Evolutionary conservation across 2,329 filamentous ascomycete genomes (phyloP).

Genomic region (Xylariaceae sp.): DNA sequence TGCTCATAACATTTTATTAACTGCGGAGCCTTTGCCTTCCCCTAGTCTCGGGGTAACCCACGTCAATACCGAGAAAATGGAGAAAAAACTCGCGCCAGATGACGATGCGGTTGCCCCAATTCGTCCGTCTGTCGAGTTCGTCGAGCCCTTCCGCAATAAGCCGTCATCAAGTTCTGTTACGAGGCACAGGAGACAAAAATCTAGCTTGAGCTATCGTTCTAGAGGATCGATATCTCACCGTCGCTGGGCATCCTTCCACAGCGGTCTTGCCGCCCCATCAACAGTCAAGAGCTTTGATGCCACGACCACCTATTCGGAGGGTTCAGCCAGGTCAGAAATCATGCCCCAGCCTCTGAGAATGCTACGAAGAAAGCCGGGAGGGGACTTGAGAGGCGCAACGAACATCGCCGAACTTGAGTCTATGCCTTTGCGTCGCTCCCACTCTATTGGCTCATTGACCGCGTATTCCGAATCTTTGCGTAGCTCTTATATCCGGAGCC

Average conservation of each 20-base stretch:
- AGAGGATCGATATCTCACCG: constrained; percentile 49
- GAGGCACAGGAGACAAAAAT: constrained; percentile 44
- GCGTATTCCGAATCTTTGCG: constrained; percentile 58
- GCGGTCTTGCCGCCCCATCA: constrained; percentile 46
- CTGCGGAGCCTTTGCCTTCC: constrained; percentile 41
- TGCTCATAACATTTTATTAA: constrained; percentile 33
- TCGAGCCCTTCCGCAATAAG: constrained; percentile 30
- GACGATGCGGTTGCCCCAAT: constrained; percentile 32
- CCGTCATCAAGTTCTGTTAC: constrained; percentile 32
- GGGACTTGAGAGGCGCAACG: constrained; percentile 65
- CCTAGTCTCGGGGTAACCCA: constrained; percentile 39
- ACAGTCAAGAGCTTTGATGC: constrained; percentile 60
- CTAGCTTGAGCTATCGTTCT: constrained; percentile 47
- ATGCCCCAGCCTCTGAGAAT: constrained; percentile 55
- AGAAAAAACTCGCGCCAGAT: constrained; percentile 30
- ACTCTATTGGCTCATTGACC: constrained; percentile 56
- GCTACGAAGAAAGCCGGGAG: constrained; percentile 69
- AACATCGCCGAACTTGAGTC: constrained; percentile 60
- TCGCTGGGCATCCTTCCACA: constrained; percentile 59
- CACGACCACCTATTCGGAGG: constrained; percentile 47
- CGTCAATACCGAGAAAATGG: constrained; percentile 23
- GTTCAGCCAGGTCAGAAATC: constrained; percentile 45
- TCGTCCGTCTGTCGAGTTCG: constrained; percentile 26
- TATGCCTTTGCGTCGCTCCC: constrained; percentile 47
- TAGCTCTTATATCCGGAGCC: constrained; percentile 52